phyloP scores from a whole-genome alignment of 2,329 filamentous ascomycete species.

The Clonostachys sp. region DNA sequence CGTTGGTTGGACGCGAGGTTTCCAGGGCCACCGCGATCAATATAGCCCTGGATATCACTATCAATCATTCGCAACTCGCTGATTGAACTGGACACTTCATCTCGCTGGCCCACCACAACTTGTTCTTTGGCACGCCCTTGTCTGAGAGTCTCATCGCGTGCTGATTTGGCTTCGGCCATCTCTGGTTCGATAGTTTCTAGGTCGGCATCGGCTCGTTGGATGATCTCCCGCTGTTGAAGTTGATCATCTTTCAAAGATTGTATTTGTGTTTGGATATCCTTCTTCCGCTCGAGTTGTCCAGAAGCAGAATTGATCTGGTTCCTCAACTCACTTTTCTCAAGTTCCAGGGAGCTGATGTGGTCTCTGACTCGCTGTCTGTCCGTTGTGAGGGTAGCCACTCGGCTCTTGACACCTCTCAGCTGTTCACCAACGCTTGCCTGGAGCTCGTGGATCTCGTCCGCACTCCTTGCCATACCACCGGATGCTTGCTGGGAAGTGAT shows the following conservation, averaged over 20 bases:
- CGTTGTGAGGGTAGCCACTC: slow-evolving; percentile 58
- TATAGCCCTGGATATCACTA: slow-evolving; percentile 74
- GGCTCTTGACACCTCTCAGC: slow-evolving; percentile 57
- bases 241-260: slow-evolving; percentile 68
- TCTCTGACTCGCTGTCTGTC: slow-evolving; percentile 71
- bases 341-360: slow-evolving; percentile 65
- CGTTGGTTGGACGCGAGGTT: slow-evolving; percentile 66
- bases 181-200: slow-evolving; percentile 71
- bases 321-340: slow-evolving; percentile 70
- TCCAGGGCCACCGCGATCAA: slow-evolving; percentile 67
- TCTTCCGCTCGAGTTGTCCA: slow-evolving; percentile 79
- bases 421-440: slow-evolving; percentile 65
- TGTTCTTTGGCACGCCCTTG: slow-evolving; percentile 70
- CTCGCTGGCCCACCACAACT: slow-evolving; percentile 65
- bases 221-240: slow-evolving; percentile 61
- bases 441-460: slow-evolving; percentile 80
- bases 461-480: slow-evolving; percentile 58
- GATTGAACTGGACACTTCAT: slow-evolving; percentile 67
- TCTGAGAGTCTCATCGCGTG: slow-evolving; percentile 71
- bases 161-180: slow-evolving; percentile 69
- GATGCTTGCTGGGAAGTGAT: slow-evolving; percentile 73
- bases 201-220: slow-evolving; percentile 67
- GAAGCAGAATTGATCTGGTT: slow-evolving; percentile 67
- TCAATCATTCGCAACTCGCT: slow-evolving; percentile 74
- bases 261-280: slow-evolving; percentile 64